Conservation (phyloP, 441 rosid genomes). For the Erodium texanum region DNA sequence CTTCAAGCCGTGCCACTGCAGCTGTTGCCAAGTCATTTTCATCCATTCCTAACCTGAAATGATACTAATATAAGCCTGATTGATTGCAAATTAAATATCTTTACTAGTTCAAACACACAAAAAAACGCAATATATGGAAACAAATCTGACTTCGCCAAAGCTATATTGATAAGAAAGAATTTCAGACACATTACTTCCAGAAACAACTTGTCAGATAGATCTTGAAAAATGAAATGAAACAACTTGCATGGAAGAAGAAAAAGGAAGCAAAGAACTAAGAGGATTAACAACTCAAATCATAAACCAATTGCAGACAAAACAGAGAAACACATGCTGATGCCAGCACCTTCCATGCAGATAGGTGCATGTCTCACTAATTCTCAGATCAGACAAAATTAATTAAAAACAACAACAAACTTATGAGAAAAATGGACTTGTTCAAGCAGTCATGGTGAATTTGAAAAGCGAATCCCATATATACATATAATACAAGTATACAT, state of each 20-base stretch:
- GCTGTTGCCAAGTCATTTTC: slow-evolving; percentile 54
- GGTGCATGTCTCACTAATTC: not conserved
- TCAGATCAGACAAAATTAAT: not conserved
- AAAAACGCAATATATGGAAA: not conserved
- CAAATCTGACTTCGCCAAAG: too few relatives aligned
- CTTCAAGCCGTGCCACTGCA: slow-evolving; percentile 69
- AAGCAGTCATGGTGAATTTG: not conserved
- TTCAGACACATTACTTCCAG: not conserved
- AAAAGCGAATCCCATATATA: not conserved
- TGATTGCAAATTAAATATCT: not conserved
- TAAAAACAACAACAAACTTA: not conserved
- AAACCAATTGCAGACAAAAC: not conserved
- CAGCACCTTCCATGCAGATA: not conserved
- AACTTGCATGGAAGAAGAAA: not conserved
- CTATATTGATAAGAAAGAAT: too few relatives aligned
- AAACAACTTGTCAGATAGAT: not conserved
- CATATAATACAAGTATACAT: not conserved
- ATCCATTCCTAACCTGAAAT: slow-evolving; percentile 64
- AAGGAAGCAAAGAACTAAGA: not conserved
- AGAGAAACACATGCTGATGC: not conserved
- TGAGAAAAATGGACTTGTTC: not conserved
- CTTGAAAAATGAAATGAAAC: not conserved
- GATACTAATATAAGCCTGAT: not conserved
- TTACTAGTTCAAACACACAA: not conserved
- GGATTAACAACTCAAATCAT: not conserved